Conservation (phyloP, 1,284 basidiomycete species). For the Sanghuangporus baumii region DNA sequence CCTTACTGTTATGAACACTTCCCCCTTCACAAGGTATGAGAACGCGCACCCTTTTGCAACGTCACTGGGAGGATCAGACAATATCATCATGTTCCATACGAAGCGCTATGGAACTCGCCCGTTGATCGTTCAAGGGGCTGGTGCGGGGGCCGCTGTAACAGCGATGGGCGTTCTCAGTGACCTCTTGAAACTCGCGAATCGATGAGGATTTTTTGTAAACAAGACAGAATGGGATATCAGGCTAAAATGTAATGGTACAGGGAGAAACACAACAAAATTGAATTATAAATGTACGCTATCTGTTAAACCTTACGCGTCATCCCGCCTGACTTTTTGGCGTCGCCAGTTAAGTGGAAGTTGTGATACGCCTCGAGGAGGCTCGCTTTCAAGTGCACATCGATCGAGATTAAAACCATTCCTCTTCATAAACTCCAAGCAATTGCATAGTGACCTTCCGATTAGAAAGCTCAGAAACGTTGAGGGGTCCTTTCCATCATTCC, state of each 20-base stretch:
- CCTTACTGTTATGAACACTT: background rate
- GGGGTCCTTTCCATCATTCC: too few relatives aligned
- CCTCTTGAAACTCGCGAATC: slow-evolving; percentile 51
- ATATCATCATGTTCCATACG: slow-evolving; percentile 97
- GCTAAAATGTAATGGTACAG: background rate
- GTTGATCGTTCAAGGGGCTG: slow-evolving; percentile 91
- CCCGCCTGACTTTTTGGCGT: too few relatives aligned
- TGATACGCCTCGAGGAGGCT: too few relatives aligned
- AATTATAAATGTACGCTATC: too few relatives aligned
- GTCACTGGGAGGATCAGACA: slow-evolving; percentile 92
- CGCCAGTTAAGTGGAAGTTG: too few relatives aligned
- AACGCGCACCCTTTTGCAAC: slow-evolving; percentile 91
- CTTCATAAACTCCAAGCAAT: too few relatives aligned
- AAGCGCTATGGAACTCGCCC: slow-evolving; percentile 82
- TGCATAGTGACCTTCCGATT: too few relatives aligned
- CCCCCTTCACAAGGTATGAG: slow-evolving; percentile 60
- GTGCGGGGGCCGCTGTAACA: slow-evolving; percentile 95
- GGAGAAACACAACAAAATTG: too few relatives aligned
- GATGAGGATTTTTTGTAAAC: background rate
- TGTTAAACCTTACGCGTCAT: too few relatives aligned
- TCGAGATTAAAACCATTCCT: too few relatives aligned
- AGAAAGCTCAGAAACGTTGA: too few relatives aligned
- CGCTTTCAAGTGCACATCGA: too few relatives aligned
- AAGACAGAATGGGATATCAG: background rate
- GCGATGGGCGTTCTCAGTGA: slow-evolving; percentile 96